These are phyloP conservation scores for Raphanus hybrid DNA, from an alignment of 441 rosid genomes.

Conservation along the genomic window DNA sequence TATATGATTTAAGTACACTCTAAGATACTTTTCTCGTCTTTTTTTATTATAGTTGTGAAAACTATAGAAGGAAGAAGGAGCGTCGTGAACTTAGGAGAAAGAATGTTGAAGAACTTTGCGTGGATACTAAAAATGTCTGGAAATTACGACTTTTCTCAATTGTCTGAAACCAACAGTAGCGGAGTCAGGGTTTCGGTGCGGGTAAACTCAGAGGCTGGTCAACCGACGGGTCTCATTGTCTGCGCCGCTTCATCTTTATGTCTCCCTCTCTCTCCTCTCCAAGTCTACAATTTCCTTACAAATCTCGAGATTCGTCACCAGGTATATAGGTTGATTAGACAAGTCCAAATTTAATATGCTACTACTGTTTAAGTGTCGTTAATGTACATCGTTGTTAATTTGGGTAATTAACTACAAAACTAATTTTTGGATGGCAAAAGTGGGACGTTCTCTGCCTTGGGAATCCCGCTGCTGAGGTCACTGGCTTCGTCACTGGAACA, in stretches of 20 bases:
- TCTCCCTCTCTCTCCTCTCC: constrained; percentile 57
- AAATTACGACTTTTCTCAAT: constrained; percentile 51
- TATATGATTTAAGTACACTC: no score
- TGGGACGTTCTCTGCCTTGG: constrained; percentile 75
- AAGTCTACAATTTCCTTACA: constrained; percentile 50
- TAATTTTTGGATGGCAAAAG: constrained; percentile 32
- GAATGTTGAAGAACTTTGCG: constrained; percentile 66
- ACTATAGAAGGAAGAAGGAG: constrained; percentile 48
- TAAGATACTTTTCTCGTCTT: no score
- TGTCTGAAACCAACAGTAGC: constrained; percentile 47
- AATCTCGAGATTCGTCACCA: constrained; percentile 49
- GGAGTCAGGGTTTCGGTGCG: constrained; percentile 65
- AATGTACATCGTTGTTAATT: not conserved
- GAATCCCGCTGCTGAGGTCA: constrained; percentile 50
- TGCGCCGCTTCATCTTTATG: constrained; percentile 70
- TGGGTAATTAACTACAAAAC: constrained; percentile 2
- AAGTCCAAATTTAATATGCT: constrained; percentile 4
- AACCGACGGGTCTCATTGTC: constrained; percentile 55
- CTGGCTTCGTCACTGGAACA: constrained; percentile 49
- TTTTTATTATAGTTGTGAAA: constrained; percentile 37
- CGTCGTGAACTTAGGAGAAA: constrained; percentile 53
- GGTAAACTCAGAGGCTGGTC: constrained; percentile 44
- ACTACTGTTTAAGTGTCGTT: not conserved
- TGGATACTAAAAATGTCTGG: constrained; percentile 54
- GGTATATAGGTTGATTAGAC: constrained; percentile 39